Base-by-base conservation (phyloP, 139 green algal species). In the Volvox africanus region DNA sequence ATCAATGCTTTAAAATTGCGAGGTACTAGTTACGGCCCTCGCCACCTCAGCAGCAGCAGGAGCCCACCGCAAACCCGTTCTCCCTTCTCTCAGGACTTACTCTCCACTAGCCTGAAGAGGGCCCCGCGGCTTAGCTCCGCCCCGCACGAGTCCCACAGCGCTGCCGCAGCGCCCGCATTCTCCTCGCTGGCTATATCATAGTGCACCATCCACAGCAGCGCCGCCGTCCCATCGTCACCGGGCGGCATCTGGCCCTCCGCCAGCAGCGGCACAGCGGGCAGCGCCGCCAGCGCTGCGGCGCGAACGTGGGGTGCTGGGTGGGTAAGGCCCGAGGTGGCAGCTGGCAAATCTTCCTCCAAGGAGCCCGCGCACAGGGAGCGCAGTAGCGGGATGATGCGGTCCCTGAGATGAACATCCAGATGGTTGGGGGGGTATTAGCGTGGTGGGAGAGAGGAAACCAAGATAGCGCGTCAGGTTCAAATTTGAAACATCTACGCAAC, bases 371-470 rank as follows among this genome's bases (percentile, higher is more conserved):
- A 98, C 82, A 99, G 91, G 24, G 86, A 87, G 67, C 91, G 90
- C 88, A 99, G 92, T 89, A 98, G 89, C 22, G 93, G 93, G 69
- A 96, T 88, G 62, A 98, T 93, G 17, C 94, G 91, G 6, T 96
- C 95, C 93, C 96, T 97, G 94, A 35, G 91, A 33, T 19, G n/a
- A 55, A 32, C 9, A 24, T 65, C 62, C 6, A 35, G 22, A 16
- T 33, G 65, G 82, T 26, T 26, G 19, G 11, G 82, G 61, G 20
- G 80, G 6, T 16, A 33, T 13, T 55, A 30, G 13, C 12, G 80
- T 69, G 79, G 79, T 11, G 37, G 79, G 14, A 73, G 16, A 73
- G 65, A 73, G 65, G 65, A 73, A 55, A 55, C 44, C 44, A 9
- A 55, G 5, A 5, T 55, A 14, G 44, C 5, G 44, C 44, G 9